A percentile compares a stretch with the other conserved stretches of the same genome.
phyloP scores from a whole-genome alignment of 225 moss, liverwort and hornwort genomes.

The Polytrichum formosum region DNA sequence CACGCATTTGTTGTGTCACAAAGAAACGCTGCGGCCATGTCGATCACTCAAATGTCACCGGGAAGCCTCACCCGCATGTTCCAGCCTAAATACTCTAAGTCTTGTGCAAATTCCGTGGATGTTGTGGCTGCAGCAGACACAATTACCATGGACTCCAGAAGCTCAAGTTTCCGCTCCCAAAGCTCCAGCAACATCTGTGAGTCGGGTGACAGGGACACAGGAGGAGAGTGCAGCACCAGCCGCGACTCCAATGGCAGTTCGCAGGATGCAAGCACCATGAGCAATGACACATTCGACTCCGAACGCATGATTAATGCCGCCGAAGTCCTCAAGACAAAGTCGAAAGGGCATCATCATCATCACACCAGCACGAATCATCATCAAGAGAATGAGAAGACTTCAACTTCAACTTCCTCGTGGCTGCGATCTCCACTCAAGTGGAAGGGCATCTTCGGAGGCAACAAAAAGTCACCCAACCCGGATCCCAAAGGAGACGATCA shows the following conservation, averaged over 20 bases:
- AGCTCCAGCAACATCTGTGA: conserved; percentile 63
- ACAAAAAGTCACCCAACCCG: conserved; percentile 43
- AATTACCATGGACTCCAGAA: conserved; percentile 76
- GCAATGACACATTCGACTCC: conserved; percentile 43
- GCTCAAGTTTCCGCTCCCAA: conserved; percentile 91
- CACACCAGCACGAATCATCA: conserved; percentile 27
- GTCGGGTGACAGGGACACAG: conserved; percentile 64
- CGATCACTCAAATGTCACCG: conserved; percentile 55
- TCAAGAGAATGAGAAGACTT: conserved; percentile 29
- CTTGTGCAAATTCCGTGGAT: conserved; percentile 51
- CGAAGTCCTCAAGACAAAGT: conserved; percentile 27
- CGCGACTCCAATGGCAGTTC: conserved; percentile 95
- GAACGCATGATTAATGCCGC: conserved; percentile 18
- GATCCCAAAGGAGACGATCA: conserved; percentile 25
- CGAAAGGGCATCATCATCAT: conserved; percentile 21
- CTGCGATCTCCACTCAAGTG: conserved; percentile 90
- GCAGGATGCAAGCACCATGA: conserved; percentile 64
- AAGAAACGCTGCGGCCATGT: conserved; percentile 43
- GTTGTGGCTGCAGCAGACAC: conserved; percentile 47
- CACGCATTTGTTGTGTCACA: conserved; percentile 55
- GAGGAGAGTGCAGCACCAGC: conserved; percentile 75
- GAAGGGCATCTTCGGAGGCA: conserved; percentile 69
- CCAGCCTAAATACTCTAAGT: conserved; percentile 66
- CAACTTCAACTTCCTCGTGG: conserved; percentile 29
- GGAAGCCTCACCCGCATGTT: conserved; percentile 57